Percentiles rank a stretch among this genome's conserved stretches.
Evolutionary conservation across 306 rosid genomes (phyloP).

Genomic region (Trichosanthes truncata): DNA sequence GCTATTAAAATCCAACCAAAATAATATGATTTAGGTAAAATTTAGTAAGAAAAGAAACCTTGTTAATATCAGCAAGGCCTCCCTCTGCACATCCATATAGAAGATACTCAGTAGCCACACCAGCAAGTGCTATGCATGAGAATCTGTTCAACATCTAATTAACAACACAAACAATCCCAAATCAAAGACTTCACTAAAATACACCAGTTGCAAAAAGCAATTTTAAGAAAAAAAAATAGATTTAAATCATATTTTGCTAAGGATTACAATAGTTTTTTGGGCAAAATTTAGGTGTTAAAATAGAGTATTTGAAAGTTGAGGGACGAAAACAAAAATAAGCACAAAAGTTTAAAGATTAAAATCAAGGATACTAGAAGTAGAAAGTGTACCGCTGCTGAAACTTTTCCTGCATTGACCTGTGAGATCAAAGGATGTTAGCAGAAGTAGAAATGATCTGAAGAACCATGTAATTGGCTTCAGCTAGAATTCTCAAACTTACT

Average conservation of each 20-base stretch:
- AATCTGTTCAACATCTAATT: constrained; percentile 69
- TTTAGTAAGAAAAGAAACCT: constrained; percentile 39
- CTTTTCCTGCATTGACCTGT: constrained; percentile 73
- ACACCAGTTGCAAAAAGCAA: too few species aligned
- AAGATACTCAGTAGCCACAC: constrained; percentile 86
- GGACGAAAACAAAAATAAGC: background rate
- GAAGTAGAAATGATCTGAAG: background rate
- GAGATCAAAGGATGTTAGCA: background rate
- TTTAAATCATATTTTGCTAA: too few species aligned
- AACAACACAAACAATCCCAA: background rate
- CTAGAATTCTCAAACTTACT: constrained; percentile 29
- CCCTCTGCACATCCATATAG: constrained; percentile 81
- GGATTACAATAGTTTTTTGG: too few species aligned
- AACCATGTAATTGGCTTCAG: background rate
- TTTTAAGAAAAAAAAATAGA: too few species aligned
- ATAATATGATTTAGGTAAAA: background rate
- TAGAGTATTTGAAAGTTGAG: background rate
- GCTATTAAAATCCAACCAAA: background rate
- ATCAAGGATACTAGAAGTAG: background rate
- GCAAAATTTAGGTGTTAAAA: too few species aligned
- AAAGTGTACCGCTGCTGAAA: constrained; percentile 64
- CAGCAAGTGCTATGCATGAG: constrained; percentile 88
- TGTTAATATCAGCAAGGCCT: constrained; percentile 80
- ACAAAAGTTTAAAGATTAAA: too few species aligned
- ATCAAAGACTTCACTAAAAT: background rate